These are phyloP conservation scores for Epicoccum sorghinum DNA, from an alignment of 2,329 filamentous ascomycete species.

Conservation along the genomic window DNA sequence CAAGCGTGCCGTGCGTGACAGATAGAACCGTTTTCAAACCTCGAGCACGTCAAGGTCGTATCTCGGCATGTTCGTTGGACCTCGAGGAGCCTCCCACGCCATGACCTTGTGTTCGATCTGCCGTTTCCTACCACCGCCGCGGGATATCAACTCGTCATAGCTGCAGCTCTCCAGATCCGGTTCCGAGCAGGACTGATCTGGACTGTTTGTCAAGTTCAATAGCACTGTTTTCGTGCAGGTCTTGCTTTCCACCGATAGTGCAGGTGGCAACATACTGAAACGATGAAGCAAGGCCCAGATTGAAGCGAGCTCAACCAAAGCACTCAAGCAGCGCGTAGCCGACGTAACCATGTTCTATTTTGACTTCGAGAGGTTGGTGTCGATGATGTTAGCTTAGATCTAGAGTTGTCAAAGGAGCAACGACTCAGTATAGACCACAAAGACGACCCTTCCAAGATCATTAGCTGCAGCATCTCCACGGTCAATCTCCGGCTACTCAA, in stretches of 20 bases:
- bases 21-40: neutral
- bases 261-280: conserved; percentile 11
- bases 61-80: neutral
- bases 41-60: neutral
- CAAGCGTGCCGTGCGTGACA: neutral
- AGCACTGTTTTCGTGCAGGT: neutral
- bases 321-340: neutral
- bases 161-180: too few relatives aligned
- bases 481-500: neutral
- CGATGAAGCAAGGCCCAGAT: conserved; percentile 1
- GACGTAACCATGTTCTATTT: neutral
- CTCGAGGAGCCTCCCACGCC: neutral
- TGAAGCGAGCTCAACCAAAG: neutral
- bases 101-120: neutral
- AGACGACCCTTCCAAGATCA: too few relatives aligned
- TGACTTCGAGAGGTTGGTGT: neutral
- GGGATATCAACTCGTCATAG: too few relatives aligned
- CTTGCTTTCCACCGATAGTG: neutral
- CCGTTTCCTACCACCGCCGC: neutral
- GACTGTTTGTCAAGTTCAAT: neutral
- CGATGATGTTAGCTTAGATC: neutral
- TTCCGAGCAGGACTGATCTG: too few relatives aligned
- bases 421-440: too few relatives aligned
- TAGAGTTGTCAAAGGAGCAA: neutral
- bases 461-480: neutral